These are phyloP conservation scores for Paraleonurus japonicus DNA, from an alignment of 257 asterid genomes.

Conservation along the genomic window DNA sequence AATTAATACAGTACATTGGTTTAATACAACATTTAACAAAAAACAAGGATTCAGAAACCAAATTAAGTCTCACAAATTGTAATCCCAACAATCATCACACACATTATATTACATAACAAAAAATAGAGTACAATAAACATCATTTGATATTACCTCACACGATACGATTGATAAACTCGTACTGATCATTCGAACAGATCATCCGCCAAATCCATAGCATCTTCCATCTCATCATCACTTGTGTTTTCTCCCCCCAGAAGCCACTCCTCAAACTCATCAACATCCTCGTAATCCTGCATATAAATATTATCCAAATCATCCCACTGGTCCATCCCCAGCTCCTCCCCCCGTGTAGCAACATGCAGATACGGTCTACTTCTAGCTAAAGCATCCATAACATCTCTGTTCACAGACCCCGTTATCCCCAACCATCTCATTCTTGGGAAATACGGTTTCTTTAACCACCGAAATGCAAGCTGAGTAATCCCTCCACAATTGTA, in stretches of 20 bases:
- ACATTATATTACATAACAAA: constrained; percentile 8
- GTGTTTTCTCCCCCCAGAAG: constrained; percentile 58
- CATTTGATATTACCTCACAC: neutral
- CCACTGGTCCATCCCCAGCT: constrained; percentile 65
- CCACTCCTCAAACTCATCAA: constrained; percentile 84
- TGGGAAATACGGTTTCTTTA: constrained; percentile 90
- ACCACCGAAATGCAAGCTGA: constrained; percentile 72
- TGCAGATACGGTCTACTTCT: constrained; percentile 69
- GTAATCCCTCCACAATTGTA: constrained; percentile 89
- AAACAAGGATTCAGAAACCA: neutral
- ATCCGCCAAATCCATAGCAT: constrained; percentile 35
- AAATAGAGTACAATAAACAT: neutral
- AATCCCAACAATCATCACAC: neutral
- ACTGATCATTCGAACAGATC: constrained; percentile 33
- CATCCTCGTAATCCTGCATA: constrained; percentile 64
- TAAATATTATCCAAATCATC: constrained; percentile 51
- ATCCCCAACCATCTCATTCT: constrained; percentile 92
- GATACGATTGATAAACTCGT: neutral
- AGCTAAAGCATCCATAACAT: constrained; percentile 50
- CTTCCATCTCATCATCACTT: constrained; percentile 70
- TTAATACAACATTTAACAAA: neutral
- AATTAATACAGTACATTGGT: neutral
- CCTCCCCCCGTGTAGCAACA: constrained; percentile 72
- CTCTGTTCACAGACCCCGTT: constrained; percentile 56
- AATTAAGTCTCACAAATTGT: neutral